phyloP scores from a whole-genome alignment of 2,329 filamentous ascomycete genomes.

The Sporothrix pseudoabietina region DNA sequence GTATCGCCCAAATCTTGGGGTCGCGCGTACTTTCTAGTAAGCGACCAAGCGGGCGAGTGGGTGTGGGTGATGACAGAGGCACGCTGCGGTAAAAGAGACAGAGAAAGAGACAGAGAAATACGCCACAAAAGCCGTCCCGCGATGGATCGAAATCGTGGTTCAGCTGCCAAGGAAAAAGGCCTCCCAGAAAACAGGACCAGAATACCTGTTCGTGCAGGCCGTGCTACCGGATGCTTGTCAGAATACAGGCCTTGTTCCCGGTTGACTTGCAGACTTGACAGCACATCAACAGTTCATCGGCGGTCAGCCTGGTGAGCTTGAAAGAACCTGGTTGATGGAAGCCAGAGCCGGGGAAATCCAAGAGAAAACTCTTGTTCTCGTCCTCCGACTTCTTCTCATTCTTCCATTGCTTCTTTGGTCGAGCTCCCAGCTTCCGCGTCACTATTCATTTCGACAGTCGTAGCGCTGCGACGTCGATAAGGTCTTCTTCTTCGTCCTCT shows the following conservation, averaged over 20 bases:
- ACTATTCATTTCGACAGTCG: slow-evolving; percentile 9
- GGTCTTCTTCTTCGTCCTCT: not conserved
- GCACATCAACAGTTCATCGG: not conserved
- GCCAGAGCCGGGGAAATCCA: not conserved
- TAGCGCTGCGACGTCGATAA: slow-evolving; percentile 16
- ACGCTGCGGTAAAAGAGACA: too few species aligned
- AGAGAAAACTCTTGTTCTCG: not conserved
- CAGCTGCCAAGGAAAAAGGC: slow-evolving; percentile 15
- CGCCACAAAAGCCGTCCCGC: not conserved
- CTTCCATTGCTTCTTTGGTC: not conserved
- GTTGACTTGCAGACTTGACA: not conserved
- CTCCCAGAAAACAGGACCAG: not conserved
- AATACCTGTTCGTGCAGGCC: not conserved
- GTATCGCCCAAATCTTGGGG: not conserved
- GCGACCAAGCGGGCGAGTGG: not conserved
- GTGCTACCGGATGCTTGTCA: not conserved
- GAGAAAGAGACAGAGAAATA: too few species aligned
- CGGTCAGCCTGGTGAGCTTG: not conserved
- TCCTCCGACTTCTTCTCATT: not conserved
- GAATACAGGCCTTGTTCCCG: not conserved
- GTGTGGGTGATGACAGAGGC: slow-evolving; percentile 16
- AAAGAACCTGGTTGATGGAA: not conserved
- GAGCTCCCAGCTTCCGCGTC: not conserved
- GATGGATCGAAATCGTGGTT: not conserved
- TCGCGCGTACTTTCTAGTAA: slow-evolving; percentile 4